A percentile compares a stretch with the other conserved stretches of the same genome.
Conservation (phyloP, 2,329 filamentous ascomycete species). For the Xenoacremonium recifei region DNA sequence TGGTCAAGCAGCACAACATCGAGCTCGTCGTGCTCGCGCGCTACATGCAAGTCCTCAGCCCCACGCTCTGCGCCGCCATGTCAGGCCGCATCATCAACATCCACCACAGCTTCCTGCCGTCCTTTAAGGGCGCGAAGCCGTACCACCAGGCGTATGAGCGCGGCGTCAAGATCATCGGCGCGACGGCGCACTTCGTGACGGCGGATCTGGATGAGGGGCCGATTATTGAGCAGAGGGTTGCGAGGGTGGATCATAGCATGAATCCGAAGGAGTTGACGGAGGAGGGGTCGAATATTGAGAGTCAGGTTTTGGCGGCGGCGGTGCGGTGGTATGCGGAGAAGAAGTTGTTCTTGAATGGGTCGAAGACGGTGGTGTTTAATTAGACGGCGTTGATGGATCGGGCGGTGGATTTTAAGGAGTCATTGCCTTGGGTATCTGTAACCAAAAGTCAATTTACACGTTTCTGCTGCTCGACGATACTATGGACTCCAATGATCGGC, state of each 20-base stretch:
- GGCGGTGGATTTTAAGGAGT: background rate
- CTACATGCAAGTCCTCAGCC: slow-evolving; percentile 85
- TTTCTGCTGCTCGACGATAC: background rate
- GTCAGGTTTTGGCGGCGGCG: slow-evolving; percentile 75
- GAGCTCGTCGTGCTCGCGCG: slow-evolving; percentile 79
- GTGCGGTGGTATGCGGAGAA: slow-evolving; percentile 83
- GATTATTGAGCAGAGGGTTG: slow-evolving; percentile 83
- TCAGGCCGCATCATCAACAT: slow-evolving; percentile 89
- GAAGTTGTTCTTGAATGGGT: slow-evolving; percentile 73
- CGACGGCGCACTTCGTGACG: slow-evolving; percentile 83
- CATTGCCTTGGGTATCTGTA: background rate
- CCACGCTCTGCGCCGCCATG: slow-evolving; percentile 73
- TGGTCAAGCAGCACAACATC: slow-evolving; percentile 66
- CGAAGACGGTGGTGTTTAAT: slow-evolving; percentile 77
- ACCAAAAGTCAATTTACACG: background rate
- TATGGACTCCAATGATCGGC: background rate
- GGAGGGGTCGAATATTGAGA: slow-evolving; percentile 82
- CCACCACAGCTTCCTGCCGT: slow-evolving; percentile 82
- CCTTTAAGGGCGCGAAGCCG: slow-evolving; percentile 84
- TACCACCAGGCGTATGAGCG: slow-evolving; percentile 87
- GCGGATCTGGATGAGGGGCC: slow-evolving; percentile 83
- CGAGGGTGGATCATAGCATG: slow-evolving; percentile 74
- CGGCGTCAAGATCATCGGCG: slow-evolving; percentile 85
- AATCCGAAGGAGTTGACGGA: slow-evolving; percentile 73
- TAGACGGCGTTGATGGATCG: slow-evolving; percentile 5